These are phyloP conservation scores for Ephemerocybe angulata DNA, from an alignment of 768 basidiomycete species.

Conservation along the genomic window DNA sequence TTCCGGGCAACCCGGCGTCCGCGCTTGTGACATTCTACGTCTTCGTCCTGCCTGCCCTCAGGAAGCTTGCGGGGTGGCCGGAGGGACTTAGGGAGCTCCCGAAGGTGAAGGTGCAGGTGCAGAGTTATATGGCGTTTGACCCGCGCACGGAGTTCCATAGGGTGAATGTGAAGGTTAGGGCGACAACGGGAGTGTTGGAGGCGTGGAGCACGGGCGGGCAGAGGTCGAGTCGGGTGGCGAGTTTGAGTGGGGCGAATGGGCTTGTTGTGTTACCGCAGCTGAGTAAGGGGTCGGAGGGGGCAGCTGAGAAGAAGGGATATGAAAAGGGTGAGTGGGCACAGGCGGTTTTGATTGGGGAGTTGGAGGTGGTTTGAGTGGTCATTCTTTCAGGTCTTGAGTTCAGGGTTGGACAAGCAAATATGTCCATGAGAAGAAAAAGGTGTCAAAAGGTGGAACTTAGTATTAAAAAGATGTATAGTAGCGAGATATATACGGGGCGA, in stretches of 20 bases:
- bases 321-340: conserved; percentile 53
- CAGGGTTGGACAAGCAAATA: no score
- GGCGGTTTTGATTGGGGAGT: conserved; percentile 69
- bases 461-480: no score
- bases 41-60: conserved; percentile 78
- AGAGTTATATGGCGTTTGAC: conserved; percentile 57
- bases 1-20: conserved; percentile 87
- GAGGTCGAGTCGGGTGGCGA: conserved; percentile 77
- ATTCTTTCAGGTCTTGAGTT: no score
- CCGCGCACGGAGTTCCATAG: conserved; percentile 82
- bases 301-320: conserved; percentile 25
- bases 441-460: no score
- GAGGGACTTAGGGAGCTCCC: conserved; percentile 51
- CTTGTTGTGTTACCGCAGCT: conserved; percentile 62
- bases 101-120: conserved; percentile 60
- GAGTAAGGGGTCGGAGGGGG: background rate
- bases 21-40: conserved; percentile 84
- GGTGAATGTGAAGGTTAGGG: conserved; percentile 44
- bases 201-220: conserved; percentile 87
- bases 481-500: no score
- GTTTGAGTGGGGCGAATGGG: conserved; percentile 77
- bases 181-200: conserved; percentile 3
- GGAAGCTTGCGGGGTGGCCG: conserved; percentile 69
- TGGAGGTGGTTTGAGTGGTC: conserved; percentile 26
- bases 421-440: no score